A percentile compares a stretch with the other conserved stretches of the same genome.
Conservation (phyloP, 2,329 filamentous ascomycete genomes). For the Epichloe sp. region DNA sequence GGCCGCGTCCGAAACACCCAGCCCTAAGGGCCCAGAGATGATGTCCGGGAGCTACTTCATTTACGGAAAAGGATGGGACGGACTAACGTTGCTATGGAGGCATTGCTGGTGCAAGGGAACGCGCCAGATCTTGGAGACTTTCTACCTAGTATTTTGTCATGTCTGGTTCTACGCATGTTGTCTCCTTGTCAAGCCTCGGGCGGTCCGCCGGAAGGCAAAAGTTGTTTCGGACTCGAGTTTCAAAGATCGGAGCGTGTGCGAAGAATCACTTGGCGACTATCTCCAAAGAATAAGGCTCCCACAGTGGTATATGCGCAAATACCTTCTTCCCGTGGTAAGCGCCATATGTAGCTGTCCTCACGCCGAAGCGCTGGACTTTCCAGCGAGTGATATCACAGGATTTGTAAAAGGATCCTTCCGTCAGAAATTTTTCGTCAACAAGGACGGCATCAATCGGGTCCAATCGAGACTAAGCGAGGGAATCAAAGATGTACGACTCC, state of each 20-base stretch:
- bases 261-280: conserved; percentile 20
- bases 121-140: conserved; percentile 28
- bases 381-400: conserved; percentile 36
- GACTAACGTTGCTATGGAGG: conserved; percentile 28
- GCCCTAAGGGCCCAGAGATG: conserved; percentile 7
- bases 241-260: not conserved
- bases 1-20: not conserved
- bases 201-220: not conserved
- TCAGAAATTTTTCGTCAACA: conserved; percentile 37
- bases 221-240: not conserved
- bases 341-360: conserved; percentile 43
- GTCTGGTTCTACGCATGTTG: conserved; percentile 40
- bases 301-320: conserved; percentile 30
- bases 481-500: conserved; percentile 26
- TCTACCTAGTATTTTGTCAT: conserved; percentile 34
- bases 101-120: conserved; percentile 20
- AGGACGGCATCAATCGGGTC: conserved; percentile 34
- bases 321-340: conserved; percentile 41
- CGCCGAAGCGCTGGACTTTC: conserved; percentile 33
- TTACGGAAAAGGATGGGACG: conserved; percentile 41
- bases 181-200: conserved; percentile 29
- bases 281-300: conserved; percentile 36
- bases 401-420: conserved; percentile 35
- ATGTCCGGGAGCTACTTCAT: conserved; percentile 31
- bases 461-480: conserved; percentile 30